These are phyloP conservation scores for Lepidium aucheri DNA, from an alignment of 345 rosid genomes.

Conservation along the genomic window DNA sequence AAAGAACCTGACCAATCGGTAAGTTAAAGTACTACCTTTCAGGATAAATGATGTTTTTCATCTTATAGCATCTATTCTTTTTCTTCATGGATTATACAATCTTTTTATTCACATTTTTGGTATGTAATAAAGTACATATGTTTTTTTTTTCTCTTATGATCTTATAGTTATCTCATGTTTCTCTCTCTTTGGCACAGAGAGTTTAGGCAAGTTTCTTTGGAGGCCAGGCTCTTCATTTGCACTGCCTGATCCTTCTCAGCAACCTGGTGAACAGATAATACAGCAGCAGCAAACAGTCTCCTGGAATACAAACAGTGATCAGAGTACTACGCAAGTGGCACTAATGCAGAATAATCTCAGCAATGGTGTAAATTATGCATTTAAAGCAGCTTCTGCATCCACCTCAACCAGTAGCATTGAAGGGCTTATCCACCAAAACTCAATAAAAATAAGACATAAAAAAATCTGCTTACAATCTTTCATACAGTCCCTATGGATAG, in stretches of 20 bases:
- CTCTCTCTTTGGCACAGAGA: constrained; percentile 43
- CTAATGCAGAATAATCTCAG: constrained; percentile 42
- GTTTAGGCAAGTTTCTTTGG: constrained; percentile 91
- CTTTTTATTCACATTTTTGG: neutral
- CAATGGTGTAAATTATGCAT: constrained; percentile 58
- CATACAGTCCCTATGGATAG: constrained; percentile 75
- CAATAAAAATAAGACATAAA: constrained; percentile 80
- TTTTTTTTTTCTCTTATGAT: neutral
- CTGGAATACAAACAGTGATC: constrained; percentile 44
- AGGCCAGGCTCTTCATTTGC: constrained; percentile 50
- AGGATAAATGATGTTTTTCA: too few relatives aligned
- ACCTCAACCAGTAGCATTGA: constrained; percentile 62
- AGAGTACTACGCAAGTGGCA: constrained; percentile 40
- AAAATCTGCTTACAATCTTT: constrained; percentile 49
- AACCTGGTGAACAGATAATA: constrained; percentile 46
- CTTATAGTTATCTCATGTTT: neutral
- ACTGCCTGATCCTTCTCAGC: constrained; percentile 47
- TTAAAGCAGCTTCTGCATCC: constrained; percentile 48
- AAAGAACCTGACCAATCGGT: too few relatives aligned
- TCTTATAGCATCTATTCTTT: neutral
- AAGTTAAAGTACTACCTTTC: too few relatives aligned
- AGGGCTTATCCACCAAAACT: constrained; percentile 88
- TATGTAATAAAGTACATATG: neutral
- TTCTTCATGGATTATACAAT: neutral
- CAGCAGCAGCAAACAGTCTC: constrained; percentile 33